phyloP scores from a whole-genome alignment of 2,329 filamentous ascomycete species.

The Grosmannia penicillata region DNA sequence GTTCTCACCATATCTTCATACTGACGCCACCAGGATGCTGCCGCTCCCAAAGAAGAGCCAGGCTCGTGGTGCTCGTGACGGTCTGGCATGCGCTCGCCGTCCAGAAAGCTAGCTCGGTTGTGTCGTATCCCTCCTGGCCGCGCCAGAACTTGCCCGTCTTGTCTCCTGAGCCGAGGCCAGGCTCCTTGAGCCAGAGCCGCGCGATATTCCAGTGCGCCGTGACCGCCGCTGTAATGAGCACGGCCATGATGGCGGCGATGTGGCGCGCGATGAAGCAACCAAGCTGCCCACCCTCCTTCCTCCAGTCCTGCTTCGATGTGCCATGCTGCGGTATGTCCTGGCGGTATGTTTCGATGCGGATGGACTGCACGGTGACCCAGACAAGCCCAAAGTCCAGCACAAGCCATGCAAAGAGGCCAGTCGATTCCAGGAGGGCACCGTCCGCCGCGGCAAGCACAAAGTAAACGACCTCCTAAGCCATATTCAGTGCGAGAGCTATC shows the following conservation, averaged over 20 bases:
- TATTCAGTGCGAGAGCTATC: constrained; percentile 31
- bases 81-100: constrained; percentile 29
- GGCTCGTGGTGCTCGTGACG: constrained; percentile 21
- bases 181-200: constrained; percentile 30
- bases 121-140: constrained; percentile 25
- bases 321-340: too few species aligned
- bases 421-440: constrained; percentile 21
- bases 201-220: constrained; percentile 26
- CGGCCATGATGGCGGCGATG: constrained; percentile 9
- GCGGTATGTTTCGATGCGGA: background rate
- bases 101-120: constrained; percentile 34
- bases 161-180: constrained; percentile 20
- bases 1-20: constrained; percentile 32
- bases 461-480: constrained; percentile 33
- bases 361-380: constrained; percentile 18
- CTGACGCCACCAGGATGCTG: constrained; percentile 32
- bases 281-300: too few species aligned
- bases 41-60: constrained; percentile 28
- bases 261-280: too few species aligned
- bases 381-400: constrained; percentile 32
- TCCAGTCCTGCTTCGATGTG: too few species aligned
- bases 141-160: constrained; percentile 30
- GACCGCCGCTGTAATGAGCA: constrained; percentile 21
- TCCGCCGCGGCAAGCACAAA: constrained; percentile 32
- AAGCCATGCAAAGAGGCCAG: constrained; percentile 32